Evolutionary conservation across 257 asterid species (phyloP).

Genomic region (Solanum chmielewskii): DNA sequence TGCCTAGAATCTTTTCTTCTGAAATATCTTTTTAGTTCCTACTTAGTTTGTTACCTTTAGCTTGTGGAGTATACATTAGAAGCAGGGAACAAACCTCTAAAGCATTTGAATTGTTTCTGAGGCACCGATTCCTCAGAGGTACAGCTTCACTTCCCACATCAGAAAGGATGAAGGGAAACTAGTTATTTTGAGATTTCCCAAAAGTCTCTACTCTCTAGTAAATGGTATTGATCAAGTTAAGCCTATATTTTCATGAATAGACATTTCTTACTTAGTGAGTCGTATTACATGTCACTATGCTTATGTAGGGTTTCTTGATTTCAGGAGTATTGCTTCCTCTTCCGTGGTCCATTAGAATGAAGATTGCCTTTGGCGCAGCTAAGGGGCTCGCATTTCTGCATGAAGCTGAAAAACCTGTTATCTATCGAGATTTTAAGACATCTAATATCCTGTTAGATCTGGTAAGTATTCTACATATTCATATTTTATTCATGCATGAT

Average conservation of each 20-base stretch:
- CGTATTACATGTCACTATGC: not conserved
- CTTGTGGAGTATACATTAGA: not conserved
- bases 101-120: not conserved
- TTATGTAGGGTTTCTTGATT: not conserved
- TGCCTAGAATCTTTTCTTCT: not conserved
- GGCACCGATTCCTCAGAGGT: not conserved
- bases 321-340: constrained; percentile 83
- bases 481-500: not conserved
- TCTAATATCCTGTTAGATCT: constrained; percentile 71
- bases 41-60: not conserved
- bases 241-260: not conserved
- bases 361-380: constrained; percentile 82
- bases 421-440: constrained; percentile 86
- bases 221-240: not conserved
- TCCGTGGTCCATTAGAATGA: constrained; percentile 83
- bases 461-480: constrained; percentile 21
- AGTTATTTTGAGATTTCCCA: not conserved
- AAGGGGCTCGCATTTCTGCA: constrained; percentile 88
- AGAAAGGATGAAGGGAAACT: not conserved
- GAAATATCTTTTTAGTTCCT: not conserved
- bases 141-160: not conserved
- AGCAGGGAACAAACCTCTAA: not conserved
- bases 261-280: not conserved
- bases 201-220: not conserved
- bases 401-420: constrained; percentile 85